Evolutionary conservation across 495 filamentous ascomycete species (phyloP).

Genomic region (Xylaria scruposa): DNA sequence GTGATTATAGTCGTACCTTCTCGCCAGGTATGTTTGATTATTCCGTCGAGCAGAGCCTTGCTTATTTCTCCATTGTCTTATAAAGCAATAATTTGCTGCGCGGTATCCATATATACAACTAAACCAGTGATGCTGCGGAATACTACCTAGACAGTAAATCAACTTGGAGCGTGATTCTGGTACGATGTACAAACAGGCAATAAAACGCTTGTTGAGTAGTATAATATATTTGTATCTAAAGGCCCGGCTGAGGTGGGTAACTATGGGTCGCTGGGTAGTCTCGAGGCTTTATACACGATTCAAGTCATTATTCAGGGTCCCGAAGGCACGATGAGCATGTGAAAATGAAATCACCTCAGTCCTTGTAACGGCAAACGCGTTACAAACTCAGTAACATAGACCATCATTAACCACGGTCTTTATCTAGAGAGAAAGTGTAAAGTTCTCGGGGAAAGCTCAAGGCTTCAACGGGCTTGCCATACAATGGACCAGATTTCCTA

Average conservation of each 20-base stretch:
- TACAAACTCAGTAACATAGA: background rate
- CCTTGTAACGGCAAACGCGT: background rate
- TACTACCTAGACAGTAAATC: background rate
- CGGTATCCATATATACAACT: background rate
- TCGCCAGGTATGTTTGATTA: background rate
- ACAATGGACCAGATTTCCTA: background rate
- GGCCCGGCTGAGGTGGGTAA: background rate
- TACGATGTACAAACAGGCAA: background rate
- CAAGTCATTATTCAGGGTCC: conserved; percentile 21
- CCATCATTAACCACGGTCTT: background rate
- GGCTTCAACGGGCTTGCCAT: background rate
- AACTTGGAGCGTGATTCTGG: background rate
- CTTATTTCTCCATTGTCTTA: background rate
- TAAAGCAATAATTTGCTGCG: background rate
- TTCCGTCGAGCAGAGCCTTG: background rate
- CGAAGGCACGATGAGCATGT: background rate
- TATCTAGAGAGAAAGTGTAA: background rate
- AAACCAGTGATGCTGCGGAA: too few species aligned
- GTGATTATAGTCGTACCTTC: background rate
- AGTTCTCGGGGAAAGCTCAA: background rate
- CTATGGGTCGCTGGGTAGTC: conserved; percentile 2
- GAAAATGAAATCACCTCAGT: background rate
- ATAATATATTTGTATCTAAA: background rate
- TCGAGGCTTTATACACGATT: conserved; percentile 22
- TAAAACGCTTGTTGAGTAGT: background rate